A percentile compares a stretch with the other conserved stretches of the same genome.
Conservation (phyloP, 2,329 filamentous ascomycete genomes). For the Fusarium albosuccineum region DNA sequence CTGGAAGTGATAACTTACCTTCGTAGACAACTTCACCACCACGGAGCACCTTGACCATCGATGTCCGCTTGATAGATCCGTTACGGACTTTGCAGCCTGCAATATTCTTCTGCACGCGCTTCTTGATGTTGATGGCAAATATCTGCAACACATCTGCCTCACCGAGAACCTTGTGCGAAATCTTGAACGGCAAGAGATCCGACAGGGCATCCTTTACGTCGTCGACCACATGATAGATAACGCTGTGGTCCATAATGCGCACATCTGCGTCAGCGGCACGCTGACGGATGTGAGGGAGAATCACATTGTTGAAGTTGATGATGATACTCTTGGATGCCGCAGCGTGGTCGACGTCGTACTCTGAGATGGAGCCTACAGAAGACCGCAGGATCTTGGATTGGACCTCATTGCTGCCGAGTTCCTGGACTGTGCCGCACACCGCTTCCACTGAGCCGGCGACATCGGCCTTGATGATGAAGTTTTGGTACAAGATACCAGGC, state of each 20-base stretch:
- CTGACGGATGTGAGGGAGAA: conserved; percentile 75
- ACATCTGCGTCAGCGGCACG: conserved; percentile 80
- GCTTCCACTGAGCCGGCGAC: conserved; percentile 96
- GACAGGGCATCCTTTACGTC: conserved; percentile 77
- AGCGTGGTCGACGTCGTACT: conserved; percentile 92
- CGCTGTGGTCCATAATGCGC: conserved; percentile 83
- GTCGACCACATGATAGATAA: conserved; percentile 86
- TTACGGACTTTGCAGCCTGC: conserved; percentile 92
- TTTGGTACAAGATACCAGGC: conserved; percentile 68
- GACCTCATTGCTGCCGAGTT: conserved; percentile 88
- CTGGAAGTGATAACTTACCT: conserved; percentile 69
- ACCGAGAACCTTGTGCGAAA: conserved; percentile 80
- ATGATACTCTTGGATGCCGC: conserved; percentile 80
- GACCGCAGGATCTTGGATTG: conserved; percentile 81
- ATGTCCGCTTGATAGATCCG: conserved; percentile 74
- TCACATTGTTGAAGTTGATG: conserved; percentile 85
- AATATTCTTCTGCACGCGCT: conserved; percentile 77
- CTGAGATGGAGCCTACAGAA: conserved; percentile 80
- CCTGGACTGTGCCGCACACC: conserved; percentile 80
- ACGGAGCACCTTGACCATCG: conserved; percentile 79
- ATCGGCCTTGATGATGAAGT: conserved; percentile 92
- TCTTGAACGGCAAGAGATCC: conserved; percentile 74
- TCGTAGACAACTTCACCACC: conserved; percentile 80
- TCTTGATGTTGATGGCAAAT: conserved; percentile 86
- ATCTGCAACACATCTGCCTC: conserved; percentile 88